Evolutionary conservation across 371 early-diverging fungal species (phyloP), one percentile per base, ranked within the genome.

Genomic region (Mortierella sp.): DNA sequence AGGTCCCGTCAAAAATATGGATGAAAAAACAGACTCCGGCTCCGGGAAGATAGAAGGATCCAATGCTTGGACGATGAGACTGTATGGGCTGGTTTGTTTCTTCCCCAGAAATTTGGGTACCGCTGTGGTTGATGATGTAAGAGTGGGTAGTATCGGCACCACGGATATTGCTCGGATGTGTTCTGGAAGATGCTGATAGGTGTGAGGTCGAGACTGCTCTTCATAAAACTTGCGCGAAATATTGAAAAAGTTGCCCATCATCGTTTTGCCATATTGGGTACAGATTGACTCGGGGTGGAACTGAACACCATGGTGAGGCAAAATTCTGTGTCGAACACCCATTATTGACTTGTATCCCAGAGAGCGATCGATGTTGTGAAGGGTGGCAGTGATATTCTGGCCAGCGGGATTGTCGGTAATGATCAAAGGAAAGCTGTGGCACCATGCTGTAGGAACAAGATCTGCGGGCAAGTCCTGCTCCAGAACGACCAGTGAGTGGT

Each of bases 241-340:
- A 1, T 61, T 41, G 53, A 86, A 77, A 84, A 98, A 97, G 84
- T 97, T 98, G 13, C 62, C 16, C 50, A 96, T 77, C 83, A 98
- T 85, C 15, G 73, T 78, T 13, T 70, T 58, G 2, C 98, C 98
- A 72, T 89, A 77, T 69, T 95, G 93, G 0, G 97, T 94, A 40
- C 94, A 94, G 13, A 98, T 93, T 8, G 97, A 96, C 85, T 98
- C 99, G 8, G 99, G 99, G 83, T 98, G 99, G 76, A 97, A 98
- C 75, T 98, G 98, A 36, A 98, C 97, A 9, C 97, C 96, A 88
- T 92, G 96, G 10, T 96, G 77, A 19, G 97, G 97, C 21, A 87
- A 73, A 1, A 62, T 50, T 32, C 62, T 83, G 83, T 97, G 97
- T 50, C 89, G 85, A 62, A 98, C 83, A 0, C 91, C 98, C 97